A percentile compares a stretch with the other conserved stretches of the same genome.
phyloP scores from a whole-genome alignment of 2,329 filamentous ascomycete genomes.

The Calonectria pauciramosa region DNA sequence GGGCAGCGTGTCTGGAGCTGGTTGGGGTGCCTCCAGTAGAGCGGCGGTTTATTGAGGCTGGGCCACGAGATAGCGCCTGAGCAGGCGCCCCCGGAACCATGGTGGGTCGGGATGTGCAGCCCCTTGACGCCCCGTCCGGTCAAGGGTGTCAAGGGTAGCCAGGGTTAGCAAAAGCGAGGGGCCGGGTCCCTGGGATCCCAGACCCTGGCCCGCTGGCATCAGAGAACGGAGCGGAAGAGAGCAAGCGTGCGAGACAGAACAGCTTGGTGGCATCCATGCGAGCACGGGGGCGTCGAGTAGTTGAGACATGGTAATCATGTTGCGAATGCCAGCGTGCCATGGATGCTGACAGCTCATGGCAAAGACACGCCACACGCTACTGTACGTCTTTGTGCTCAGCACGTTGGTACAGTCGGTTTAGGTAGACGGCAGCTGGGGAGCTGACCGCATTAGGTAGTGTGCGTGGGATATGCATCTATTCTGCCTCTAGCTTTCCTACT shows the following conservation, averaged over 20 bases:
- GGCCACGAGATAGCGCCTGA: slow-evolving; percentile 30
- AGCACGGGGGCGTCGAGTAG: slow-evolving; percentile 25
- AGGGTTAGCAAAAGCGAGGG: slow-evolving; percentile 29
- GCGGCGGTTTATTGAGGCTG: slow-evolving; percentile 39
- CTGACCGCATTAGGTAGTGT: slow-evolving; percentile 15
- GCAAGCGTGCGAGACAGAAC: slow-evolving; percentile 25
- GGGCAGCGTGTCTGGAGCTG: slow-evolving; percentile 25
- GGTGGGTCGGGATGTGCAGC: slow-evolving; percentile 38
- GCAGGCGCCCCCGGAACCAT: slow-evolving; percentile 35
- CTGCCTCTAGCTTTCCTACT: neutral
- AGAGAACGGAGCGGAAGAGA: neutral
- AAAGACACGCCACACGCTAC: slow-evolving; percentile 13
- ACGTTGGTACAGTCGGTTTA: neutral
- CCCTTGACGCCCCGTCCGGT: slow-evolving; percentile 36
- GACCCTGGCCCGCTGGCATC: slow-evolving; percentile 25
- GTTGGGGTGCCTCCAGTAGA: slow-evolving; percentile 13
- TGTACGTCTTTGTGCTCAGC: slow-evolving; percentile 1
- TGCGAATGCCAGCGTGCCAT: slow-evolving; percentile 21
- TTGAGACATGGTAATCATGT: slow-evolving; percentile 32
- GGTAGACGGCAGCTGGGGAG: slow-evolving; percentile 11
- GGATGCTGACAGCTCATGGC: slow-evolving; percentile 11
- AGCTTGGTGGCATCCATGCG: slow-evolving; percentile 6
- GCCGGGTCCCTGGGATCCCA: slow-evolving; percentile 20
- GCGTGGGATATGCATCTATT: slow-evolving; percentile 14
- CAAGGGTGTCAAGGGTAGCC: slow-evolving; percentile 24